These are phyloP conservation scores for Phaeosphaeriaceae sp. DNA, from an alignment of 2,329 filamentous ascomycete genomes.

Conservation along the genomic window DNA sequence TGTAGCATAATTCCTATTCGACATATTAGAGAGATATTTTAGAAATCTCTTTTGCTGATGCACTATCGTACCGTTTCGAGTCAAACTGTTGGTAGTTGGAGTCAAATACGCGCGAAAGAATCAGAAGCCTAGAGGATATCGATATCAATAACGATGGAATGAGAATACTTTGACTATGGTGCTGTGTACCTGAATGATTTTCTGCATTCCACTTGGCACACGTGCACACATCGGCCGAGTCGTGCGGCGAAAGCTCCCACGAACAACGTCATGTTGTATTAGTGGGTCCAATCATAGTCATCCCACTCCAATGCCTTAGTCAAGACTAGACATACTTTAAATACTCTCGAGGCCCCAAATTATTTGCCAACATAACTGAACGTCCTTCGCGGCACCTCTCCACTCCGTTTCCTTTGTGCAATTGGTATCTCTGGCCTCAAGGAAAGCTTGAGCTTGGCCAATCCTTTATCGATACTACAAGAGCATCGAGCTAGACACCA, in stretches of 20 bases:
- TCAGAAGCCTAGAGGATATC: too few relatives aligned
- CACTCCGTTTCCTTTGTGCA: slow-evolving; percentile 7
- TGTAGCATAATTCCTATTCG: too few relatives aligned
- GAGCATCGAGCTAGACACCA: slow-evolving; percentile 9
- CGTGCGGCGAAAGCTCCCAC: slow-evolving; percentile 4
- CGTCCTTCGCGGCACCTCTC: slow-evolving; percentile 16
- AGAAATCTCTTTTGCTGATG: too few relatives aligned
- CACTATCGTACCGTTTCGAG: too few relatives aligned
- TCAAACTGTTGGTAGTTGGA: not conserved
- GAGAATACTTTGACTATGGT: not conserved
- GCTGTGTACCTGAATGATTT: not conserved
- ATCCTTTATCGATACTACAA: slow-evolving; percentile 15
- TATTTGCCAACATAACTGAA: not conserved
- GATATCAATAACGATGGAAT: too few relatives aligned
- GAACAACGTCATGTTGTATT: slow-evolving; percentile 18
- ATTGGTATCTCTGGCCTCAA: not conserved
- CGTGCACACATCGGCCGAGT: slow-evolving; percentile 11
- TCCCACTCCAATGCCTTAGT: slow-evolving; percentile 18
- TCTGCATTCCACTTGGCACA: not conserved
- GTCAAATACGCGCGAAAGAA: too few relatives aligned
- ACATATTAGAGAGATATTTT: too few relatives aligned
- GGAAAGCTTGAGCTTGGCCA: slow-evolving; percentile 2
- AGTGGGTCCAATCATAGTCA: slow-evolving; percentile 17
- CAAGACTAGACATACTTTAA: slow-evolving; percentile 13
- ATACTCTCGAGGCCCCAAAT: slow-evolving; percentile 9